Evolutionary conservation across 2,329 filamentous ascomycete genomes (phyloP), one percentile per base, ranked within the genome.

Genomic region (Diplocarpon rosae): DNA sequence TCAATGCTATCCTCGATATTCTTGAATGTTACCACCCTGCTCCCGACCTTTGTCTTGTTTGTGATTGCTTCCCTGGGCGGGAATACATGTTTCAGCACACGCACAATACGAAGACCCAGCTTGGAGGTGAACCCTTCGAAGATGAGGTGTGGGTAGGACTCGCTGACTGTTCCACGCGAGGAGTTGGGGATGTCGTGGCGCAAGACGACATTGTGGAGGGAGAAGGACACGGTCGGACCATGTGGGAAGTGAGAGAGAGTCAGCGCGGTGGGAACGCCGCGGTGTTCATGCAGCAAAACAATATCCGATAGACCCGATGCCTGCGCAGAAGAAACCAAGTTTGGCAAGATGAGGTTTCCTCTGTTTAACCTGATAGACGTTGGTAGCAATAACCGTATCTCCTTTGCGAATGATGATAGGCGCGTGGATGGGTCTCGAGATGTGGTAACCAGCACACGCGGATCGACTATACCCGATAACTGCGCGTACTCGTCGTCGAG

Each of bases 1-100:
- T 98, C 90, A 42, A 96, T 93, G 48, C 84, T 80, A 48, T 96
- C 88, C 53, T 95, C 88, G 43, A 92, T 85, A 57, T 95, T 95
- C 64, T 90, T 87, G 66, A 95, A 95, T 2, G 85, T 95, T 9
- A 98, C 85, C 0, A 98, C 83, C 52, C 92, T 73, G 57, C 80
- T 93, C 36, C 90, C 90, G 15, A 93, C 71, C 64, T 93, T 94
- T 29, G 71, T 71, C 52, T 78, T 82, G 59, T 65, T 73, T 8
- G 80, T 85, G 29, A 79, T 73, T 1, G 78, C 72, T 57, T 95
- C 90, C 43, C 89, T 73, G 0, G 93, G 92, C 5, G 92, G 92
- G 59, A 95, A 98, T 2, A 95, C 68, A 56, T 98, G 90, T 65
- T 96, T 94, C 34, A 98, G 65, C 12, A 96, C 85, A 63, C 93